phyloP scores from a whole-genome alignment of 305 asterid species.

The Rubia tinctorum region DNA sequence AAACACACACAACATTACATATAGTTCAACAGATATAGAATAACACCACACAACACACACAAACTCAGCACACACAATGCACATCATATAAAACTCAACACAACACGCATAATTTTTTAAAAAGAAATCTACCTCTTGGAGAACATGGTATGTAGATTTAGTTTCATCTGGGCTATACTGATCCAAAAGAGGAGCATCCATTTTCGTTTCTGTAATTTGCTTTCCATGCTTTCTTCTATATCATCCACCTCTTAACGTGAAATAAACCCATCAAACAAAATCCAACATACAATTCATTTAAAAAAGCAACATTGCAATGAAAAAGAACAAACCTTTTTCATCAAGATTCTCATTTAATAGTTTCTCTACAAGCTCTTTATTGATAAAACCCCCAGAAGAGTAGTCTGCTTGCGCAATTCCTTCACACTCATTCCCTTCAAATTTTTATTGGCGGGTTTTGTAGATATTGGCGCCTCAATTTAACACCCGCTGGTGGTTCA shows the following conservation, averaged over 20 bases:
- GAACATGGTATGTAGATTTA: conserved; percentile 75
- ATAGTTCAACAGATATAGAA: too few species aligned
- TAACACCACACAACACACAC: too few species aligned
- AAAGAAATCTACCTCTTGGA: conserved; percentile 47
- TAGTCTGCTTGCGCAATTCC: conserved; percentile 60
- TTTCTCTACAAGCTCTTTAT: conserved; percentile 39
- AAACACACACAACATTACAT: too few species aligned
- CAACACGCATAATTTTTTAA: not conserved
- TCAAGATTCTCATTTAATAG: conserved; percentile 31
- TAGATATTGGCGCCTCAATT: conserved; percentile 35
- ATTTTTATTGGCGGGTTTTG: conserved; percentile 35
- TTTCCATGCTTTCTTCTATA: conserved; percentile 40
- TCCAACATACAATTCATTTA: conserved; percentile 13
- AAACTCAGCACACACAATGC: too few species aligned
- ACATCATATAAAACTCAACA: too few species aligned
- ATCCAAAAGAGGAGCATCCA: conserved; percentile 87
- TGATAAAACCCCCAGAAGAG: conserved; percentile 44
- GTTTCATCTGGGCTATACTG: conserved; percentile 64
- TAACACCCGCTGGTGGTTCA: conserved; percentile 26
- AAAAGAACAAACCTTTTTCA: conserved; percentile 6
- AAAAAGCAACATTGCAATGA: not conserved
- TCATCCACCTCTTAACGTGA: conserved; percentile 23
- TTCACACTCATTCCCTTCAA: conserved; percentile 46
- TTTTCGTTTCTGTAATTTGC: conserved; percentile 59
- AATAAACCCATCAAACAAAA: not conserved